Evolutionary conservation across 306 rosid genomes (phyloP), one percentile per base, ranked within the genome.

Genomic region (Sophora flavescens): DNA sequence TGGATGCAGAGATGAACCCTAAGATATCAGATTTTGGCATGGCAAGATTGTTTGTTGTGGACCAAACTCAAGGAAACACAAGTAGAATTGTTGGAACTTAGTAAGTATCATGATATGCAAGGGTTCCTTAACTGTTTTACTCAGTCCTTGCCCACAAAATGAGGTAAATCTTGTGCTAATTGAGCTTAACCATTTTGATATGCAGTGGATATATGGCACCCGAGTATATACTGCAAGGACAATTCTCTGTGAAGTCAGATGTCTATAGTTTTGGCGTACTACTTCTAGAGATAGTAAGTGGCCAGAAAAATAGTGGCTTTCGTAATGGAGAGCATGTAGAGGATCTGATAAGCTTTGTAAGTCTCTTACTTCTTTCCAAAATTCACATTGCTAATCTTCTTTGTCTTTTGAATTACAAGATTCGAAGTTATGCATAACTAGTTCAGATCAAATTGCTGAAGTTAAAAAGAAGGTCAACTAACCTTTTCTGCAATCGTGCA

Each of bases 121-220:
- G 11, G 7, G 16, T 33, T 41, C n/a, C 15, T 15, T 59, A 3
- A 33, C 11, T 45, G 22, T 14, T 63, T 18, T 16, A 10, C 8
- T 48, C 10, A 63, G 38, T 48, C 26, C 28, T 47, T 4, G 16
- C 6, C 4, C 51, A 63, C 7, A 18, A 48, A 75, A 35, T 4
- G 1, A 35, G 12, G 26, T 7, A 61, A 48, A 62, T 5, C 5
- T 44, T 22, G 11, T 52, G 2, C 14, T 61, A 79, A 41, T 63
- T 80, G 41, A 38, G 8, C 16, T 28, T 36, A 11, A 18, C 14
- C 8, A 26, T 65, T 0, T 41, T 2, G 2, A 41, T 9, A 63
- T 79, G 58, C 15, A 88, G 88, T 16, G 86, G 88, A 15, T 88
- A 86, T 36, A 84, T 86, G 86, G 81, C 90, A 61, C 89, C 89